A percentile compares a stretch with the other conserved stretches of the same genome.
Conservation (phyloP, 441 rosid genomes). For the Iberis amara region DNA sequence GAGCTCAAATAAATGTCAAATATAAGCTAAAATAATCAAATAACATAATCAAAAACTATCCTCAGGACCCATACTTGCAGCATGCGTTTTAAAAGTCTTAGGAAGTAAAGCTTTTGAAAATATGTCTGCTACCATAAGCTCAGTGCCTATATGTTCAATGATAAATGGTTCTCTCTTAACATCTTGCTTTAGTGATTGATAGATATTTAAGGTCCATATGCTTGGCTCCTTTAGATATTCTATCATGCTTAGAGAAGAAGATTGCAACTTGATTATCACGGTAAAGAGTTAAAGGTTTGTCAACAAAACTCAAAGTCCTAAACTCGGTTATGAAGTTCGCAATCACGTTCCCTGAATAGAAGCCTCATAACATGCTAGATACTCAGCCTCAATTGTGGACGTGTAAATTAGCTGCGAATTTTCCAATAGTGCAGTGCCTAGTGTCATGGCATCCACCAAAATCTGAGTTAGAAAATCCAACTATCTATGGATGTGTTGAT, state of each 20-base stretch:
- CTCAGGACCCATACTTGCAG: too few relatives aligned
- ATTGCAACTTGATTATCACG: too few relatives aligned
- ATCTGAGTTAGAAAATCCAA: not conserved
- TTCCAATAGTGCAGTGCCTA: not conserved
- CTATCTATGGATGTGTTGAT: not conserved
- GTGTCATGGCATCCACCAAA: not conserved
- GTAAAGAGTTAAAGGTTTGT: conserved; percentile 1
- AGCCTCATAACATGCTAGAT: not conserved
- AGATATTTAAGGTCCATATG: conserved; percentile 1
- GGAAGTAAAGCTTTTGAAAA: not conserved
- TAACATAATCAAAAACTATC: too few relatives aligned
- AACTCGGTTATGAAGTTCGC: not conserved
- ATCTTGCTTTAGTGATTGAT: not conserved
- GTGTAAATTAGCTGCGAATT: not conserved
- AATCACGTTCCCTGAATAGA: not conserved
- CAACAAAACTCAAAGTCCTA: not conserved
- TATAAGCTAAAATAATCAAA: too few relatives aligned
- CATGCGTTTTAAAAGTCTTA: too few relatives aligned
- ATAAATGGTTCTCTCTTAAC: not conserved
- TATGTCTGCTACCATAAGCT: not conserved
- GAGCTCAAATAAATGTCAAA: not conserved
- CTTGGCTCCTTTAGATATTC: not conserved
- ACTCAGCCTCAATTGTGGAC: conserved; percentile 2
- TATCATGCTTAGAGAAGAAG: too few relatives aligned
- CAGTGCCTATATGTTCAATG: conserved; percentile 5